Conservation (phyloP, 768 basidiomycete genomes). For the Chiua virens region DNA sequence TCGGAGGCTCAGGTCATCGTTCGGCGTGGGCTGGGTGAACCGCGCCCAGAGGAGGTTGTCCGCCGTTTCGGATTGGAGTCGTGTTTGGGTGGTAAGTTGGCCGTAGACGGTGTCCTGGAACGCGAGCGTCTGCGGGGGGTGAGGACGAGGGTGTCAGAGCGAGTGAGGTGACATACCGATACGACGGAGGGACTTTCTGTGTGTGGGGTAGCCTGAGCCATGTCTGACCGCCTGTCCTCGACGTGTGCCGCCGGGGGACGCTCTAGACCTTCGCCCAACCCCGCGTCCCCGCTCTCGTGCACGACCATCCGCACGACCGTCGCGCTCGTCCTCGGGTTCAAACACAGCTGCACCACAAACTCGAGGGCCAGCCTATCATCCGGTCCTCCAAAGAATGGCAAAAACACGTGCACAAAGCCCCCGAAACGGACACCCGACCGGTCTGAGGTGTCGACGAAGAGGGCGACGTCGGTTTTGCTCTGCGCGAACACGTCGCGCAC, state of each 20-base stretch:
- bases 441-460: constrained; percentile 74
- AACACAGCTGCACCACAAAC: constrained; percentile 82
- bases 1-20: constrained; percentile 12
- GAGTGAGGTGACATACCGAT: constrained; percentile 8
- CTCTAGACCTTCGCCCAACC: constrained; percentile 32
- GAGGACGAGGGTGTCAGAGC: background rate
- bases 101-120: constrained; percentile 75
- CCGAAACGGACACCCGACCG: constrained; percentile 20
- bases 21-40: constrained; percentile 42
- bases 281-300: constrained; percentile 55
- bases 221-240: background rate
- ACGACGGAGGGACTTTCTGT: background rate
- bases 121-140: constrained; percentile 29
- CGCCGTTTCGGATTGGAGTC: constrained; percentile 78
- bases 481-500: constrained; percentile 78
- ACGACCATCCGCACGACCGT: constrained; percentile 64
- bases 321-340: constrained; percentile 63
- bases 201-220: background rate
- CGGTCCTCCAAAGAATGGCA: constrained; percentile 93
- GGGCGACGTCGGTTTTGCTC: constrained; percentile 70
- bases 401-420: constrained; percentile 63
- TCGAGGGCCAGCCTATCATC: constrained; percentile 88
- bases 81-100: constrained; percentile 57
- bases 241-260: constrained; percentile 26
- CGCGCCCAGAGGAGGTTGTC: constrained; percentile 76